Base-by-base conservation (phyloP, 2,329 filamentous ascomycete genomes). In the Blastomyces parvus region DNA sequence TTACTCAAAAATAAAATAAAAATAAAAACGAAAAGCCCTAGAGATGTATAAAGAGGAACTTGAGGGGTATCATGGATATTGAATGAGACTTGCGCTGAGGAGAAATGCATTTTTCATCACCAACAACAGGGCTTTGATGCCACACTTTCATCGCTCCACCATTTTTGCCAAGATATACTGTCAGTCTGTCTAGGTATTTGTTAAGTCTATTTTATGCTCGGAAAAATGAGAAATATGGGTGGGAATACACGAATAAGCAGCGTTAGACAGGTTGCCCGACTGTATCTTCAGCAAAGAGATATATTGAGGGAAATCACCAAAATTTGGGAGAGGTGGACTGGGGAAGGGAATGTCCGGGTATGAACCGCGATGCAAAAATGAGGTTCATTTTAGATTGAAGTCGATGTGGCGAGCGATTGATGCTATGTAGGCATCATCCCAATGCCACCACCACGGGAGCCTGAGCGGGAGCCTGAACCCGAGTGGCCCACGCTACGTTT, bases 381-480 rank as follows among this genome's bases (percentile, higher is more conserved):
- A 19, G 22, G 27, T 2, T 17, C 30, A 22, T 53, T n/a, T 22
- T n/a, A 6, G 27, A 25, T 42, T 13, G 33, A 57, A 25, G 33
- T 1, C 11, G 25, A 38, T 9, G 17, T 19, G 17, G 22, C 13
- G 22, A 55, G 9, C 9, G 19, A 3, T 57, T 13, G 36, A 40
- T 11, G 11, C 52, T 57, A 59, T 27, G 69, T 72, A 19, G 75
- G 75, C 75, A 77, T 77, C 72, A 76, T 73, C 30, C 70, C 71
- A 65, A 77, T 76, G 46, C 71, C 70, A 63, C 52, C 76, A 42
- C 71, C 69, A 62, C 53, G 64, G 30, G 66, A 61, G 22, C 53
- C 59, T 7, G 40, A 46, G 22, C 53, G 56, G 7, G 40, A 46
- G 13, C 53, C 44, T 17, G 66, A 62, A 30, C 53, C 52, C 8